Base-by-base conservation (phyloP, 2,329 filamentous ascomycete species). In the Alternaria panax region DNA sequence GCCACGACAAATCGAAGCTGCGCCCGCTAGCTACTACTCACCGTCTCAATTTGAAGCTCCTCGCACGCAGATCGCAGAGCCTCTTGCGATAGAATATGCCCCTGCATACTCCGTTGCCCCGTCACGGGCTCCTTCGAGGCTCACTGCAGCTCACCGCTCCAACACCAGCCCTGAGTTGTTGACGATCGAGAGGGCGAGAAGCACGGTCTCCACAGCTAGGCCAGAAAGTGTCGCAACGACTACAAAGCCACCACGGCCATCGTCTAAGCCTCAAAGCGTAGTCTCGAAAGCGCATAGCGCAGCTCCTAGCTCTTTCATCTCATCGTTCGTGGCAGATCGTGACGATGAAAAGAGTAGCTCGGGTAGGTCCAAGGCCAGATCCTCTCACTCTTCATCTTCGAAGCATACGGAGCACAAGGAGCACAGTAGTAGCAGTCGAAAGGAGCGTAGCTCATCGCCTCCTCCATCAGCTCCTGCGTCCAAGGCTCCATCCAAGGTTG, bases 1-100 rank as follows among this genome's bases (percentile, higher is more conserved):
- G 46, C 64, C 60, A 34, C 57, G 60, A 42, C 78, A 80, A 43
- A 79, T 82, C 52, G 80, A 81, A 63, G 73, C 78, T 3, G 75
- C 76, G 14, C 74, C 75, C 3, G 65, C 65, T 16, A 75, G 72
- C 59, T 75, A 75, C 53, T 72, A 77, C 48, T 69, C 72, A 34
- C 75, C 73, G n/a, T 71, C 72, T 20, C 72, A 74, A 4, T 74
- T 72, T 18, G 63, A 65, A 22, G 62, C 75, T 27, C 72, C 70
- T 27, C 71, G 68, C 30, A 73, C 75, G 3, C 63, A 67, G 51
- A 60, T 67, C 16, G 56, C 63, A 48, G 66, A 66, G 59, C 67
- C 60, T 50, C 59, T 58, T 42, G 63, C 69, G 12, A 72, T 77
- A 36, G 76, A 79, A 56, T 79, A 79, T 68, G 60, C 67, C 5